Base-by-base conservation (phyloP, 2,329 filamentous ascomycete genomes). In the Venturia asperata region DNA sequence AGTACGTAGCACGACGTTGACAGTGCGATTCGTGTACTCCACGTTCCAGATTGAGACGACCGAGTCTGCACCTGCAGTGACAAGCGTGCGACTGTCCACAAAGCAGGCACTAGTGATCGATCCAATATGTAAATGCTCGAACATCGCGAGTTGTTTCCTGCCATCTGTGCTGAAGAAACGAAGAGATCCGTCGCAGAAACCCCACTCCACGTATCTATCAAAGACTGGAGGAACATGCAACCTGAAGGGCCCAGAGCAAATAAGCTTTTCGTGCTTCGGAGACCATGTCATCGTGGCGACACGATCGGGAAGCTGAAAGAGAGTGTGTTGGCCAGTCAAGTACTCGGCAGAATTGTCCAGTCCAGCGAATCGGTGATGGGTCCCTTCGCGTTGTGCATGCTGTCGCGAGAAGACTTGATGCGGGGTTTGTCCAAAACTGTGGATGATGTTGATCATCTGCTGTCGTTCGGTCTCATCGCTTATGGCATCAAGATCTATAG, bases 371-470 rank as follows among this genome's bases (percentile, higher is more conserved):
- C 85, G 86, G 64, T 86, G 84, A 27, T 84, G 80, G 5, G 83
- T 77, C 65, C 89, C 83, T 69, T 96, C 92, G 17, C 88, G 85
- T n/a, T 84, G 78, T 3, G 89, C 87, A 75, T 99, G 94, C 15
- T 89, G 82, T 66, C 88, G 88, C 56, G 86, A 84, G 74, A 97
- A 99, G 19, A 97, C 89, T 74, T 99, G 95, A 70, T 95, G 90
- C 1, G 95, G 94, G 1, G 95, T 99, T 75, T 99, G 94, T 0
- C 94, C 94, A 75, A 99, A 99, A 71, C 97, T 97, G 76, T 99
- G 93, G 70, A 99, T 97, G 70, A 97, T 96, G 42, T 91, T 91
- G 64, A 96, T 97, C 0, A 92, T 93, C 5, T 93, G 90, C 7
- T 92, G 81, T 55, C 92, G 84, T 75, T 97, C 92, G 65, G 93